These are phyloP conservation scores for Suillus fuscotomentosus DNA, from an alignment of 768 basidiomycete genomes.

Conservation along the genomic window DNA sequence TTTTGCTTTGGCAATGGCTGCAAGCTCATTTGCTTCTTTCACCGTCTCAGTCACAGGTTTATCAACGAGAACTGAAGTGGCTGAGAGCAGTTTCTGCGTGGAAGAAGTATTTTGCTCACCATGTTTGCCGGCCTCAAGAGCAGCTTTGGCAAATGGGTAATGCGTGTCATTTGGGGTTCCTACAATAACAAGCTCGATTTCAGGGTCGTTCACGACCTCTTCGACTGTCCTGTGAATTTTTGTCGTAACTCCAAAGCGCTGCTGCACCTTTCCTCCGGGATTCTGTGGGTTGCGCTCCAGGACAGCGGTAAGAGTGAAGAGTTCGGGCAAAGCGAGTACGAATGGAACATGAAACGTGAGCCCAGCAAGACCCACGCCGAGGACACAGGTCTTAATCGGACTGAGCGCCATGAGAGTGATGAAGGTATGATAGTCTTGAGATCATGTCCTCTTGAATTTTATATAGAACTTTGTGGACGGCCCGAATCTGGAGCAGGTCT, in stretches of 20 bases:
- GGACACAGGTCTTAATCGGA: conserved; percentile 67
- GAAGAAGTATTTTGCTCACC: conserved; percentile 38
- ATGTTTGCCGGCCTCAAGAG: conserved; percentile 69
- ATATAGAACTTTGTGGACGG: conserved; percentile 8
- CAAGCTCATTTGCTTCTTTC: conserved; percentile 59
- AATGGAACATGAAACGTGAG: conserved; percentile 83
- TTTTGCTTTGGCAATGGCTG: conserved; percentile 55
- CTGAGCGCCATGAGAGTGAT: conserved; percentile 16
- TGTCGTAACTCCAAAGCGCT: conserved; percentile 56
- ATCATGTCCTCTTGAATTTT: not conserved
- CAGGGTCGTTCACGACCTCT: conserved; percentile 56
- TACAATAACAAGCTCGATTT: conserved; percentile 68
- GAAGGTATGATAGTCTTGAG: not conserved
- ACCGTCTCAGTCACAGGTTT: conserved; percentile 71
- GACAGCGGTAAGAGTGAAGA: conserved; percentile 72
- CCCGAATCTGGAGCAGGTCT: conserved; percentile 4
- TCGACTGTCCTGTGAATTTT: conserved; percentile 63
- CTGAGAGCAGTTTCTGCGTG: not conserved
- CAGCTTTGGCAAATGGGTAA: conserved; percentile 62
- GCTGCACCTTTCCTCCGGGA: conserved; percentile 61
- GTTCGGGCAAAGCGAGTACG: conserved; percentile 65
- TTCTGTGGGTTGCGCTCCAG: conserved; percentile 67
- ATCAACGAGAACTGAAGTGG: conserved; percentile 64
- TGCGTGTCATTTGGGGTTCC: conserved; percentile 77
- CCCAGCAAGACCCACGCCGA: conserved; percentile 76